phyloP scores from a whole-genome alignment of 148 eudicot genomes.

The Chenopodium album region DNA sequence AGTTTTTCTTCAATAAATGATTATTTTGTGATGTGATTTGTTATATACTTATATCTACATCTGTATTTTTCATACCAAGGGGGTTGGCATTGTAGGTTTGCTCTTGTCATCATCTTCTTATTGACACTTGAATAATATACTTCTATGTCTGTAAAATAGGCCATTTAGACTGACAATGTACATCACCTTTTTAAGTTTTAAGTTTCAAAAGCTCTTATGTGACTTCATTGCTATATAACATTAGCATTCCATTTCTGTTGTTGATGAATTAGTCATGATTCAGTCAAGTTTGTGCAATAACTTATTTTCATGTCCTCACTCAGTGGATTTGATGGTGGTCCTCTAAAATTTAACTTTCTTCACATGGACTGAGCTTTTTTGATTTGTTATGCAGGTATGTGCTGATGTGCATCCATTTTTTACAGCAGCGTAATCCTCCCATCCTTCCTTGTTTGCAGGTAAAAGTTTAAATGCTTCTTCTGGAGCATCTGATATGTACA shows the following conservation, averaged over 20 bases:
- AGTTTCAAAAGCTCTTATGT: background rate
- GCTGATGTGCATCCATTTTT: conserved; percentile 93
- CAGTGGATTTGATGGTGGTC: background rate
- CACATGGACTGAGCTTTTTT: background rate
- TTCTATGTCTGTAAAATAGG: background rate
- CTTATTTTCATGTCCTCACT: background rate
- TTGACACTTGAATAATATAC: background rate
- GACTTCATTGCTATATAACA: background rate
- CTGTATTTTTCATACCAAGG: background rate
- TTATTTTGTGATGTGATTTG: background rate
- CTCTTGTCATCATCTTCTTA: background rate
- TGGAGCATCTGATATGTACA: background rate
- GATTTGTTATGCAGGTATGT: conserved; percentile 67
- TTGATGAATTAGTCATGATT: background rate
- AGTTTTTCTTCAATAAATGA: conserved; percentile 32
- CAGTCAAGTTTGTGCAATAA: background rate
- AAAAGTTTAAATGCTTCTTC: background rate
- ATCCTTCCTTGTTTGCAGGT: conserved; percentile 98
- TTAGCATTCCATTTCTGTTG: background rate
- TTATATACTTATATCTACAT: background rate
- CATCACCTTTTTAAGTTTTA: background rate
- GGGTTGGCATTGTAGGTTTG: background rate
- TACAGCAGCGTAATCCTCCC: conserved; percentile 86
- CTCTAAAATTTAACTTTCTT: conserved; percentile 5
- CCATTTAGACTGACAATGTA: background rate